Evolutionary conservation across 169 alveolate species (phyloP).

Genomic region (Cryptosporidium baileyi): DNA sequence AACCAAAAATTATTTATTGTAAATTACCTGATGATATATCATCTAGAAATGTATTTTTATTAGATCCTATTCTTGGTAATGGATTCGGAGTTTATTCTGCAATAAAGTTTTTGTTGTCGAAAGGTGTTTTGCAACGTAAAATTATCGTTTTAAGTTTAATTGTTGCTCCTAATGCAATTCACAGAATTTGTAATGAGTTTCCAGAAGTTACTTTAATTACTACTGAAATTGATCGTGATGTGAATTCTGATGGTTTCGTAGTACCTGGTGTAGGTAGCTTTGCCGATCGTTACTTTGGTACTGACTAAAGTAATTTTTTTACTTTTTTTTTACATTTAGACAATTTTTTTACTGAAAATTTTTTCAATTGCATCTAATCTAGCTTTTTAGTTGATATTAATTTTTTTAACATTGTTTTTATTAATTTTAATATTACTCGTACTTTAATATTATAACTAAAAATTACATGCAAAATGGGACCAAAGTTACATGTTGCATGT

Average conservation of each 20-base stretch:
- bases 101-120: conserved; percentile 12
- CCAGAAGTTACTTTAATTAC: conserved; percentile 63
- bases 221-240: conserved; percentile 66
- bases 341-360: too few relatives aligned
- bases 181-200: conserved; percentile 54
- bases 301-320: background rate
- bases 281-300: conserved; percentile 71
- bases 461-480: too few relatives aligned
- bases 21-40: conserved; percentile 65
- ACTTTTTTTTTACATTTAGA: background rate
- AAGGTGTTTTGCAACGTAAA: conserved; percentile 56
- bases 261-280: conserved; percentile 70
- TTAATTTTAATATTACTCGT: too few relatives aligned
- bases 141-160: conserved; percentile 56
- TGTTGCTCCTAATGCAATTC: conserved; percentile 66
- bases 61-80: conserved; percentile 67
- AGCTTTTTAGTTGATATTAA: background rate
- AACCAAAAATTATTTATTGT: conserved; percentile 55
- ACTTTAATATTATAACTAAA: too few relatives aligned
- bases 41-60: conserved; percentile 55
- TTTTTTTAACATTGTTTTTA: background rate
- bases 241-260: conserved; percentile 49
- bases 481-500: too few relatives aligned
- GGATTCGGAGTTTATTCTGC: conserved; percentile 68
- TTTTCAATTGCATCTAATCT: too few relatives aligned